These are phyloP conservation scores for Aspergillus novoparasiticus DNA, from an alignment of 2,329 filamentous ascomycete species.

Conservation along the genomic window DNA sequence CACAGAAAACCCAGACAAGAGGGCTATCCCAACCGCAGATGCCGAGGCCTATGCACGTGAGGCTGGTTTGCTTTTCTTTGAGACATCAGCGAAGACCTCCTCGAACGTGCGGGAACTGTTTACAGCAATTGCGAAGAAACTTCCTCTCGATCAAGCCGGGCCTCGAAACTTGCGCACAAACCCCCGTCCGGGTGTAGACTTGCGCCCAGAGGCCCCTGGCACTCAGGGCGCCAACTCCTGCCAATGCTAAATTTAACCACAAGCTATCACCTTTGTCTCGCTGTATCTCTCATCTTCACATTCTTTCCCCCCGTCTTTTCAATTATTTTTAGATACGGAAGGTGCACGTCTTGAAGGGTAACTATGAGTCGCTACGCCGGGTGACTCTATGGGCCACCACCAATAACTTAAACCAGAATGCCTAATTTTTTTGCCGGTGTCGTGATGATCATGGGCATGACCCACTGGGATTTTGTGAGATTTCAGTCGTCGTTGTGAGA, in stretches of 20 bases:
- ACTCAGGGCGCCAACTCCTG: constrained; percentile 63
- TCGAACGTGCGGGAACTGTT: constrained; percentile 96
- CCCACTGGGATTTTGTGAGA: not conserved
- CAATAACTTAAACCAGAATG: constrained; percentile 18
- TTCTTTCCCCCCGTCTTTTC: constrained; percentile 14
- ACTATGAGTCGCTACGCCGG: constrained; percentile 9
- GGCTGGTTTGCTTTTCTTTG: constrained; percentile 93
- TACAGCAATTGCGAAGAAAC: constrained; percentile 95
- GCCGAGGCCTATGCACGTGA: constrained; percentile 95
- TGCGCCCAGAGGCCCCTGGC: constrained; percentile 63
- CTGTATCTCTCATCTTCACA: constrained; percentile 5
- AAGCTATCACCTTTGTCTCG: not conserved
- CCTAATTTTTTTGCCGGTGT: constrained; percentile 18
- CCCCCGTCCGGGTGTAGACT: constrained; percentile 66
- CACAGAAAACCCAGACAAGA: constrained; percentile 91
- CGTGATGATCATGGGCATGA: constrained; percentile 12
- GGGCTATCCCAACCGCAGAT: constrained; percentile 83
- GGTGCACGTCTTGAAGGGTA: constrained; percentile 17
- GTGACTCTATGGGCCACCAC: constrained; percentile 5
- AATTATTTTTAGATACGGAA: constrained; percentile 23
- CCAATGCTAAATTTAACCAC: constrained; percentile 57
- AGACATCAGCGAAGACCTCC: constrained; percentile 95
- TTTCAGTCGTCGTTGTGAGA: constrained; percentile 6
- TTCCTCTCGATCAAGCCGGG: constrained; percentile 94
- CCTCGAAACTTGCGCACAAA: constrained; percentile 77